Evolutionary conservation across 2,329 filamentous ascomycete species (phyloP), one percentile per base, ranked within the genome.

Genomic region (Hymenoscyphus fructigenus): DNA sequence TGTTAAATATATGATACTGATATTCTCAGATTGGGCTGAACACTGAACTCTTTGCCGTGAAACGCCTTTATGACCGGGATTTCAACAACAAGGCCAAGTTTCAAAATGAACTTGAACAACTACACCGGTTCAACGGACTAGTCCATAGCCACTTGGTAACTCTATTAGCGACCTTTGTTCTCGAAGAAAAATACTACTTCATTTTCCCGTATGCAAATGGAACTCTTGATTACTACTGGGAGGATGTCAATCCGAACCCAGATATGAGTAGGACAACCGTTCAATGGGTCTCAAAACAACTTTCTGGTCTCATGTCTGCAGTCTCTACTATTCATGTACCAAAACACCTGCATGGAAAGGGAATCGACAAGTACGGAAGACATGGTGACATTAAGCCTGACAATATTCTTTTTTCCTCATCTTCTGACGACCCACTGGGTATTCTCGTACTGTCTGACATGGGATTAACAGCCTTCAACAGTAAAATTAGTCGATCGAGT

Each of bases 321-420:
- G 44, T 72, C 3, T n/a, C 65, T 7, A 12, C 32, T 1, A 68
- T 73, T 5, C 71, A 72, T 36, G 60, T 62, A 1, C 56, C 67
- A 53, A 7, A 44, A 61, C 15, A 32, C 47, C 14, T 60, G 15
- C 28, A 50, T 9, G n/a, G 12, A 14, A 15, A 9, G 20, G 7
- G 58, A 4, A 55, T 20, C 5, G 1, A 61, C 2, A 47, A 44
- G 26, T 72, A 63, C 26, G 73, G 71, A 9, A 67, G 70, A 15
- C 74, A 76, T 63, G 73, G 73, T 14, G 74, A 75, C 53, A 70
- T 76, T 5, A 75, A 74, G 44, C 67, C 70, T 0, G 68, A 69
- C 7, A 75, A 74, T 29, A 74, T 75, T 7, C 65, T 75, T 1
- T 70, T 66, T 59, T 74, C 72, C 55, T 29, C 63, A 1, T 59